Evolutionary conservation across 208 protist genomes (phyloP).

Genomic region (Novymonas esmeraldas): DNA sequence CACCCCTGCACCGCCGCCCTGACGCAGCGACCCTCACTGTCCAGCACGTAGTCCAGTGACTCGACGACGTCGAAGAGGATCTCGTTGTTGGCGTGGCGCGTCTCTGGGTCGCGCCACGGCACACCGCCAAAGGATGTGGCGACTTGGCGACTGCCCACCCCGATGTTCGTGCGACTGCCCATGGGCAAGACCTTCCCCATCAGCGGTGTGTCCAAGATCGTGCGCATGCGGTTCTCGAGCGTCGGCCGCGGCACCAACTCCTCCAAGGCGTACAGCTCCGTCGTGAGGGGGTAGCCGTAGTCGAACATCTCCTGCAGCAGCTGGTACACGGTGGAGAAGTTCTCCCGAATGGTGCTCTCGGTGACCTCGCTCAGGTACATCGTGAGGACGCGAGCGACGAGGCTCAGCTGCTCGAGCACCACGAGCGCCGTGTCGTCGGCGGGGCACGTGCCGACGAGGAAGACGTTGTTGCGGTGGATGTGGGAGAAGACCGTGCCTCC

Average conservation of each 20-base stretch:
- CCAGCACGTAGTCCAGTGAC: conserved; percentile 80
- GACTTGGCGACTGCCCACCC: conserved; percentile 24
- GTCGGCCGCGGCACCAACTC: conserved; percentile 88
- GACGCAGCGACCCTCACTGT: conserved; percentile 72
- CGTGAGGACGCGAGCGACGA: conserved; percentile 67
- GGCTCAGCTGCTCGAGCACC: conserved; percentile 73
- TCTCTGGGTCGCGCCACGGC: conserved; percentile 82
- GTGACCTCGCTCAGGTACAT: conserved; percentile 80
- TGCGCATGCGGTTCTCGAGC: conserved; percentile 82
- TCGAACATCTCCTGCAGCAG: conserved; percentile 93
- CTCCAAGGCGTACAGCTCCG: conserved; percentile 81
- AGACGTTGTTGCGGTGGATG: conserved; percentile 72
- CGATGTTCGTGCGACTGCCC: conserved; percentile 13
- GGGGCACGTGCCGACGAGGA: conserved; percentile 65
- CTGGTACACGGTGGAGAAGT: conserved; percentile 93
- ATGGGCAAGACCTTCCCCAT: conserved; percentile 31
- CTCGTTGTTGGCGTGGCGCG: conserved; percentile 83
- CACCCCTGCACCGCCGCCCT: conserved; percentile 66
- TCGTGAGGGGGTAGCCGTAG: conserved; percentile 92
- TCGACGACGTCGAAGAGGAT: conserved; percentile 95
- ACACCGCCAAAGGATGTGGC: conserved; percentile 25
- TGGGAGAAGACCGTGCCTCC: conserved; percentile 72
- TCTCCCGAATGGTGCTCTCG: conserved; percentile 83
- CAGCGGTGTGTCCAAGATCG: conserved; percentile 58
- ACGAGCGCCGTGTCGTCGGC: conserved; percentile 79